Evolutionary conservation across 768 basidiomycete genomes (phyloP), one percentile per base, ranked within the genome.

Genomic region (Ramaria rubella): DNA sequence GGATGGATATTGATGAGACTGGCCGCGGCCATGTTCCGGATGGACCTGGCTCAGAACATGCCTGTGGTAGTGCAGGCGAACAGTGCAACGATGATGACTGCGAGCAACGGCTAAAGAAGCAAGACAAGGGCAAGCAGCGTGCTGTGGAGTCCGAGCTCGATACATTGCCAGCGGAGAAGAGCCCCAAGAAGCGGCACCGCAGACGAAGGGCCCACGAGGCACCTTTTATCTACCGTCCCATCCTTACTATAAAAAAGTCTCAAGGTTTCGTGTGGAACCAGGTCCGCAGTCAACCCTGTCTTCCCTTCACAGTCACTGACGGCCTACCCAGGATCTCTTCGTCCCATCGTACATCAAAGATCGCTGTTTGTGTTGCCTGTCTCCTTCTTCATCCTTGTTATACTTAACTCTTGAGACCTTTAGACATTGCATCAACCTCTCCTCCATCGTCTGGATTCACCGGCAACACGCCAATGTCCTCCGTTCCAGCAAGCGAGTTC

Each of bases 261-360:
- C 88, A 92, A 69, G 90, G 90, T 12, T 92, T 92, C 64, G 90
- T 92, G 1, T 92, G 90, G 90, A 92, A 92, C 64, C 90, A 91
- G 78, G 89, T 87, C 52, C 48, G 82, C 70, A 4, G 33, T 27
- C 17, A 23, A 31, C 42, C 45, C 9, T 51, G 44, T 17, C 23
- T 21, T 30, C 48, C 52, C 27, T 44, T n/a, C 55, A 61, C 21
- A 52, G 38, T 44, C 43, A 40, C 52, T 19, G n/a, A n/a, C n/a
- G n/a, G n/a, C n/a, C n/a, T n/a, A n/a, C 42, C 12, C 52, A 91
- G 89, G 90, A 92, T 61, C 76, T 92, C 19, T 92, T 92, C 62
- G 83, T 92, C 15, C 90, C 90, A 19, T 86, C 90, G 4, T 92
- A 91, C 64, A 89, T 90, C 74, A 91, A 92, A 70, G 90, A 92